phyloP scores from a whole-genome alignment of 345 rosid species.

The Arabis hirsuta region DNA sequence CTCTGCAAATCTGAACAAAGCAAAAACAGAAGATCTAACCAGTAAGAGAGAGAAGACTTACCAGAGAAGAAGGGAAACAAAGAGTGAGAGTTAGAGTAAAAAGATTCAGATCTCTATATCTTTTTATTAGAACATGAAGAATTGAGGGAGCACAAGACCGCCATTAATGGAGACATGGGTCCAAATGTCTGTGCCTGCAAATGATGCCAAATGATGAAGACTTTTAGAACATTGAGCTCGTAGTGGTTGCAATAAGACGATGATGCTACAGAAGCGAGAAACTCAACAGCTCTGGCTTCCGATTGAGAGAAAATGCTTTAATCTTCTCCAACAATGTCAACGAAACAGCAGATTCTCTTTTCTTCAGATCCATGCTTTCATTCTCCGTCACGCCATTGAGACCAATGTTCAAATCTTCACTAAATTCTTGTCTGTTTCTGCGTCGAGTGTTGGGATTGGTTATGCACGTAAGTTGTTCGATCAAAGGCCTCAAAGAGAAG shows the following conservation, averaged over 20 bases:
- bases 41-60: no score
- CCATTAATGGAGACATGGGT: no score
- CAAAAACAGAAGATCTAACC: no score
- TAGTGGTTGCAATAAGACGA: background rate
- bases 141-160: no score
- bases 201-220: no score
- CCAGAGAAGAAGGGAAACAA: no score
- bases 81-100: no score
- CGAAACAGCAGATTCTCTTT: slow-evolving; percentile 42
- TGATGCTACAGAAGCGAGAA: slow-evolving; percentile 27
- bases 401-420: slow-evolving; percentile 64
- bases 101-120: no score
- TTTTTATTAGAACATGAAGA: no score
- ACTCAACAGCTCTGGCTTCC: slow-evolving; percentile 53
- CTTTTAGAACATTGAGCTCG: no score
- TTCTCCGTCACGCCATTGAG: slow-evolving; percentile 62
- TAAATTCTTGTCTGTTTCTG: slow-evolving; percentile 53
- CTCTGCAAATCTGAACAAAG: no score
- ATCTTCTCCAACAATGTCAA: slow-evolving; percentile 52
- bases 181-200: no score
- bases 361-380: slow-evolving; percentile 67
- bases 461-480: slow-evolving; percentile 70
- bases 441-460: slow-evolving; percentile 43
- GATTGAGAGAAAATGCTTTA: slow-evolving; percentile 57
- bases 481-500: slow-evolving; percentile 53